Evolutionary conservation across 2,329 filamentous ascomycete genomes (phyloP).

Genomic region (Trematosphaeria pertusa): DNA sequence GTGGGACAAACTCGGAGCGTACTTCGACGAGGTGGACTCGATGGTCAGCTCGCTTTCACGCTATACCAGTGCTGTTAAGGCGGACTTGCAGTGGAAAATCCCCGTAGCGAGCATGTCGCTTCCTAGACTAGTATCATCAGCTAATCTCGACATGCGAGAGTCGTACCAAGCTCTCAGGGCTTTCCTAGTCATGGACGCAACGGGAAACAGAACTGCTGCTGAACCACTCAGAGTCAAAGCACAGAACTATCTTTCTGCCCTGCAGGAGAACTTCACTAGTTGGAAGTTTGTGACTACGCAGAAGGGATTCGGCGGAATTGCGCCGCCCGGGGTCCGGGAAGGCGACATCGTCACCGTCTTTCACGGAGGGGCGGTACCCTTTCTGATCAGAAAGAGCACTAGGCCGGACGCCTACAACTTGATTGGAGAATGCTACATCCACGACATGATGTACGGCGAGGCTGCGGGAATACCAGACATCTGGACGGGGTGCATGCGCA

Average conservation of each 20-base stretch:
- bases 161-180: not conserved
- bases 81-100: conserved; percentile 9
- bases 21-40: conserved; percentile 3
- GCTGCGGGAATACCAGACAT: no score
- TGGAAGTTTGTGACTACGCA: conserved; percentile 2
- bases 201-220: no score
- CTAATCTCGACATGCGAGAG: not conserved
- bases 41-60: not conserved
- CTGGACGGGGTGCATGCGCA: no score
- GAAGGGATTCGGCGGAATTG: conserved; percentile 1
- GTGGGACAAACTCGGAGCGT: not conserved
- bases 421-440: conserved; percentile 3
- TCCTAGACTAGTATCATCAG: not conserved
- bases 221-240: no score
- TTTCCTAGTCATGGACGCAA: no score
- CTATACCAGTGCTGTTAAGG: no score
- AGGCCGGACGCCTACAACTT: not conserved
- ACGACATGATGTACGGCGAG: conserved; percentile 4
- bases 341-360: not conserved
- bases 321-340: not conserved
- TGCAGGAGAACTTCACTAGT: not conserved
- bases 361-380: conserved; percentile 1
- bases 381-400: conserved; percentile 1
- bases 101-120: conserved; percentile 1
- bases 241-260: not conserved